A percentile compares a stretch with the other conserved stretches of the same genome.
Evolutionary conservation across 345 rosid species (phyloP).

Genomic region (Citrus inodora): DNA sequence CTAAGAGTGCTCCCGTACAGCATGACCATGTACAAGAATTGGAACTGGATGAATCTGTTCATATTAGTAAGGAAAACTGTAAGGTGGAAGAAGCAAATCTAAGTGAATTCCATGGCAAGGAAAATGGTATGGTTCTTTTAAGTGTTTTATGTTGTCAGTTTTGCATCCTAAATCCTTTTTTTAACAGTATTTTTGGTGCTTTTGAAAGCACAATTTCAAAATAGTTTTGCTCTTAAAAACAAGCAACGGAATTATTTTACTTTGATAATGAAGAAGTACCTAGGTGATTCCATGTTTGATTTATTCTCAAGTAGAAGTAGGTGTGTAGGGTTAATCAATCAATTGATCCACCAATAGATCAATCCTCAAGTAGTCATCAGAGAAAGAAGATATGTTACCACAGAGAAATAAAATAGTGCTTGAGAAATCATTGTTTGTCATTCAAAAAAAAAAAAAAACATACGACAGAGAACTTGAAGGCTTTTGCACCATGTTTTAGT

Average conservation of each 20-base stretch:
- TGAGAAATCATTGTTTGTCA: neutral
- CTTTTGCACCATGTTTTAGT: neutral
- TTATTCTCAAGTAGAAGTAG: neutral
- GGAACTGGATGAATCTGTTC: conserved; percentile 17
- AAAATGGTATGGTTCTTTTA: conserved; percentile 12
- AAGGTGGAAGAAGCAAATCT: conserved; percentile 24
- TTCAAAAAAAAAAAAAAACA: neutral
- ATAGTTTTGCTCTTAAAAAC: neutral
- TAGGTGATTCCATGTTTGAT: neutral
- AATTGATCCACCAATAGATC: neutral
- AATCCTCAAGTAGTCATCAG: neutral
- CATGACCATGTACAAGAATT: conserved; percentile 4
- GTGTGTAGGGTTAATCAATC: neutral
- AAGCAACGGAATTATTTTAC: neutral
- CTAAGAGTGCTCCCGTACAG: conserved; percentile 34
- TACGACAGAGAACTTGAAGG: neutral
- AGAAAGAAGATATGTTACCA: neutral
- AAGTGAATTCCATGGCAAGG: conserved; percentile 20
- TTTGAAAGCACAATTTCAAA: neutral
- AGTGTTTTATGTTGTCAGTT: conserved; percentile 1
- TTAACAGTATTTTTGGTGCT: neutral
- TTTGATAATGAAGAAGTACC: neutral
- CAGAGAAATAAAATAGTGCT: neutral
- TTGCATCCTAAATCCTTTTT: neutral
- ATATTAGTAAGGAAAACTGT: conserved; percentile 26